Percentiles rank a stretch among this genome's conserved stretches.
Conservation (phyloP, 495 filamentous ascomycete species). For the Penicillium turbatum region DNA sequence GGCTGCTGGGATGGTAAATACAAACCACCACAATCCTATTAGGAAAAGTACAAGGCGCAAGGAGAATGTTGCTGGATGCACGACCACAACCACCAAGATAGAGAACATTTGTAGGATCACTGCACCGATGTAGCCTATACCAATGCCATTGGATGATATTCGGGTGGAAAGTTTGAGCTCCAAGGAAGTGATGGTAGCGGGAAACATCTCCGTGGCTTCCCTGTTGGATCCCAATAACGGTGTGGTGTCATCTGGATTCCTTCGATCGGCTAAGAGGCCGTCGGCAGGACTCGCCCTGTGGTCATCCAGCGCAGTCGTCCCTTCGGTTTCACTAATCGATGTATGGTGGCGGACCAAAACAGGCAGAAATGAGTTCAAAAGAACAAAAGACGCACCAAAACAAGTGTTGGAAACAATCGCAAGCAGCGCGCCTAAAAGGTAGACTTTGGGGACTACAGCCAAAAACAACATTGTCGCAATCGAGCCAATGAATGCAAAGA, state of each 20-base stretch:
- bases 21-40: constrained; percentile 91
- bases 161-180: constrained; percentile 73
- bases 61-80: constrained; percentile 70
- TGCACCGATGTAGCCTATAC: constrained; percentile 82
- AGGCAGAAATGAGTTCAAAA: constrained; percentile 80
- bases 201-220: constrained; percentile 13
- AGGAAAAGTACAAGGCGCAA: constrained; percentile 79
- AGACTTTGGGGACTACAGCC: constrained; percentile 64
- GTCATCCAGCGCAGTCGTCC: background rate
- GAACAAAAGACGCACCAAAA: constrained; percentile 80
- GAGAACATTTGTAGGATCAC: constrained; percentile 73
- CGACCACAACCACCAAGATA: constrained; percentile 64
- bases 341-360: constrained; percentile 77
- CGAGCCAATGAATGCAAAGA: constrained; percentile 78
- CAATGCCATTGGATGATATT: constrained; percentile 86
- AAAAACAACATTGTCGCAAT: constrained; percentile 86
- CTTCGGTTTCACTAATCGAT: constrained; percentile 19
- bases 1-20: constrained; percentile 84
- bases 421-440: constrained; percentile 73
- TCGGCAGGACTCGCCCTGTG: constrained; percentile 1
- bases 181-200: constrained; percentile 40
- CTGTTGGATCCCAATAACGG: constrained; percentile 22
- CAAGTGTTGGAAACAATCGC: constrained; percentile 89
- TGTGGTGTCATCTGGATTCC: constrained; percentile 30
- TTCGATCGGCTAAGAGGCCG: constrained; percentile 28